Evolutionary conservation across 495 filamentous ascomycete species (phyloP).

Genomic region (Penicillium mononematosum): DNA sequence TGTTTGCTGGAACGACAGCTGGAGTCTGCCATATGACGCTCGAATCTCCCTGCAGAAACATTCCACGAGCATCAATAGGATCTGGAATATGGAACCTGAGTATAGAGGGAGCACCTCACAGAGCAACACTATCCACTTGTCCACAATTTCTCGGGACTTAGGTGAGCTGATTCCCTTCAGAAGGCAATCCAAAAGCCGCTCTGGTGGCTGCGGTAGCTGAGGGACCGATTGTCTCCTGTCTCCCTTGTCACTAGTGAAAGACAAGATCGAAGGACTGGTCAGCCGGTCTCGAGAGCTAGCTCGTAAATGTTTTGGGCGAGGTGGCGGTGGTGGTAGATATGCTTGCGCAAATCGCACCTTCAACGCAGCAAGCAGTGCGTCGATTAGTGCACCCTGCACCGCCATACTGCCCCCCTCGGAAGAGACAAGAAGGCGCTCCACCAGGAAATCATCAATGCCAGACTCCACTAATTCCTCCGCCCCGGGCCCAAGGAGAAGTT

Average conservation of each 20-base stretch:
- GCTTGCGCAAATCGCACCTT: constrained; percentile 59
- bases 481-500: constrained; percentile 71
- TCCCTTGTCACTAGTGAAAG: constrained; percentile 47
- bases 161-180: constrained; percentile 74
- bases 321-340: constrained; percentile 37
- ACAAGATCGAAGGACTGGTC: constrained; percentile 48
- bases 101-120: constrained; percentile 80
- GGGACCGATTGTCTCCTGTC: constrained; percentile 37
- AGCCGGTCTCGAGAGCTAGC: constrained; percentile 45
- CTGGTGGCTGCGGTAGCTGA: constrained; percentile 57
- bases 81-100: constrained; percentile 79
- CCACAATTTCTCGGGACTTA: constrained; percentile 72
- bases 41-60: constrained; percentile 77
- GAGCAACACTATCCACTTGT: constrained; percentile 90
- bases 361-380: constrained; percentile 68
- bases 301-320: constrained; percentile 43
- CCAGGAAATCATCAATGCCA: constrained; percentile 68
- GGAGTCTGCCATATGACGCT: constrained; percentile 64
- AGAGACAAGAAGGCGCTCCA: constrained; percentile 64
- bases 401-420: constrained; percentile 46
- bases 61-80: constrained; percentile 84
- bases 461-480: constrained; percentile 63
- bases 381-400: constrained; percentile 72
- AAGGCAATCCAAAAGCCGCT: constrained; percentile 76
- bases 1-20: constrained; percentile 43